Percentiles rank a stretch among this genome's conserved stretches.
phyloP scores from a whole-genome alignment of 208 protist species.

The Trypanosoma lewisi region DNA sequence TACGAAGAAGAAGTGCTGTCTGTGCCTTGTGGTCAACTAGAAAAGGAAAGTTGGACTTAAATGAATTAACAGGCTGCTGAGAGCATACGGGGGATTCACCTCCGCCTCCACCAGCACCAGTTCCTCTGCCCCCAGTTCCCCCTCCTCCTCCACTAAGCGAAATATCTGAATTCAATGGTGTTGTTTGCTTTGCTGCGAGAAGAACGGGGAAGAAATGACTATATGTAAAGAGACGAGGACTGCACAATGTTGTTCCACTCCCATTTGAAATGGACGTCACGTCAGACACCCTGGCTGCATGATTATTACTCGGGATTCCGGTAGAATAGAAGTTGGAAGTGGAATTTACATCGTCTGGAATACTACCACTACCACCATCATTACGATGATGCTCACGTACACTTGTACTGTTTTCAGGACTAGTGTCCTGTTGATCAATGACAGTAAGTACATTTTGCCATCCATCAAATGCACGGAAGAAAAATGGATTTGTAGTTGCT shows the following conservation, averaged over 20 bases:
- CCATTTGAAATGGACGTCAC: background rate
- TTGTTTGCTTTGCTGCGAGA: slow-evolving; percentile 11
- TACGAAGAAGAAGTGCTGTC: slow-evolving; percentile 53
- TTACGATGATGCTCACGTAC: background rate
- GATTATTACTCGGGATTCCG: background rate
- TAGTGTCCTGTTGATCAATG: slow-evolving; percentile 43
- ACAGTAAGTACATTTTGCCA: slow-evolving; percentile 71
- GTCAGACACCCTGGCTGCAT: background rate
- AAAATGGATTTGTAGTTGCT: slow-evolving; percentile 78
- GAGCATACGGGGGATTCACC: slow-evolving; percentile 22
- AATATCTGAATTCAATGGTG: background rate
- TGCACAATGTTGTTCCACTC: background rate
- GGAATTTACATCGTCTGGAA: background rate
- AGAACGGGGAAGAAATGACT: slow-evolving; percentile 21
- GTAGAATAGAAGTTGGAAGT: background rate
- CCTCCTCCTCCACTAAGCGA: background rate
- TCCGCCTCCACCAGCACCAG: too few relatives aligned
- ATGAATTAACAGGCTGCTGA: slow-evolving; percentile 52
- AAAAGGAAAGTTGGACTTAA: slow-evolving; percentile 71
- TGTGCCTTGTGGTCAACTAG: slow-evolving; percentile 65
- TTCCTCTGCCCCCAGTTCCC: too few relatives aligned
- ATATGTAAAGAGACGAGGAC: slow-evolving; percentile 24
- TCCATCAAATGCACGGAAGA: slow-evolving; percentile 74
- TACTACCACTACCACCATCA: background rate
- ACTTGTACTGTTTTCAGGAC: slow-evolving; percentile 16